Percentiles rank a stretch among this genome's conserved stretches.
Evolutionary conservation across 208 protist genomes (phyloP).

Genomic region (Trypanosoma boissoni): DNA sequence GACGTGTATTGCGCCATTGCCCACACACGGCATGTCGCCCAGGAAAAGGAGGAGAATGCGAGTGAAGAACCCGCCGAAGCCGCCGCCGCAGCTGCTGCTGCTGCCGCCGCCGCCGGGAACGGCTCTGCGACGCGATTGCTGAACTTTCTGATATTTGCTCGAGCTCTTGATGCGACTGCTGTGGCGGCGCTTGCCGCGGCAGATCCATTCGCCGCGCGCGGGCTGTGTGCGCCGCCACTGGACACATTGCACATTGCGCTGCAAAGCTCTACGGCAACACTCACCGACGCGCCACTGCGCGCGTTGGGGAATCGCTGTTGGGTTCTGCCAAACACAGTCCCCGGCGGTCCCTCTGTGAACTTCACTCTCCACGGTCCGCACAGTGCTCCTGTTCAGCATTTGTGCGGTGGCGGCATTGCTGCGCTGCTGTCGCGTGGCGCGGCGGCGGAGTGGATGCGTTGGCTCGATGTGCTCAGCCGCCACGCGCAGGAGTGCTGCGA

Average conservation of each 20-base stretch:
- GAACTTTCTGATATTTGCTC: conserved; percentile 50
- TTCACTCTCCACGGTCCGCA: conserved; percentile 9
- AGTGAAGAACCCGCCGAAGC: too few relatives aligned
- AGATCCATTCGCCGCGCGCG: conserved; percentile 19
- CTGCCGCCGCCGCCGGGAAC: conserved; percentile 22
- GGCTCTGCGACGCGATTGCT: conserved; percentile 31
- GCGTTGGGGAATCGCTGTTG: conserved; percentile 50
- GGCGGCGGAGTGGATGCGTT: conserved; percentile 46
- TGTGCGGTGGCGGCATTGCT: neutral
- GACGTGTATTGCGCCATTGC: neutral
- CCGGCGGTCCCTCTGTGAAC: neutral
- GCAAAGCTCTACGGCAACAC: conserved; percentile 29
- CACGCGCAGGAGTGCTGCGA: neutral
- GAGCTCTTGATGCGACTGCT: conserved; percentile 25
- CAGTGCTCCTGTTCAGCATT: neutral
- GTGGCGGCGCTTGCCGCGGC: conserved; percentile 41
- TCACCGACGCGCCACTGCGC: conserved; percentile 24
- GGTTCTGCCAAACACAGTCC: conserved; percentile 31
- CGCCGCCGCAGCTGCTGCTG: too few relatives aligned
- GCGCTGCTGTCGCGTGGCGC: conserved; percentile 55
- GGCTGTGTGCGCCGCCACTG: conserved; percentile 29
- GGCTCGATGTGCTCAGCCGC: conserved; percentile 30
- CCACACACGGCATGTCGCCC: too few relatives aligned
- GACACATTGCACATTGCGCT: conserved; percentile 25
- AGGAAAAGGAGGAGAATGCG: too few relatives aligned